Evolutionary conservation across 768 basidiomycete species (phyloP).

Genomic region (Mycena belliarum): DNA sequence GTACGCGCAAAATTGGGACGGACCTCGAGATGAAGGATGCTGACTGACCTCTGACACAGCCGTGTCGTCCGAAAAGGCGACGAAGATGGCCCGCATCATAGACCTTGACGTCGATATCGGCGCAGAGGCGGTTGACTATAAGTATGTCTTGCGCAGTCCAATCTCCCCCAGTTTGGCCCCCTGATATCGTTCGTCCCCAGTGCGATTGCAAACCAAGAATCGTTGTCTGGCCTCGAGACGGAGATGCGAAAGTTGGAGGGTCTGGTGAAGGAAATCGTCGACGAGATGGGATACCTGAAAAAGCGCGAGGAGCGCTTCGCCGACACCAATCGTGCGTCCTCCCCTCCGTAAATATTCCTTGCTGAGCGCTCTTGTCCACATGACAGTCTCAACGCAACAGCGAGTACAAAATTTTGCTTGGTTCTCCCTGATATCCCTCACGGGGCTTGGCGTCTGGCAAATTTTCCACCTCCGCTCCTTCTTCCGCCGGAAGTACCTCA

Average conservation of each 20-base stretch:
- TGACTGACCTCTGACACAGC: constrained; percentile 31
- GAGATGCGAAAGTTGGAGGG: constrained; percentile 99
- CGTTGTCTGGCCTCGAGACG: constrained; percentile 90
- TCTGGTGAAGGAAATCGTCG: constrained; percentile 89
- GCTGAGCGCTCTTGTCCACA: not conserved
- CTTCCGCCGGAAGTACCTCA: constrained; percentile 96
- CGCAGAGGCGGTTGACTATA: constrained; percentile 98
- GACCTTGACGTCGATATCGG: constrained; percentile 98
- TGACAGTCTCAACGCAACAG: constrained; percentile 76
- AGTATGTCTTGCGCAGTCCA: constrained; percentile 54
- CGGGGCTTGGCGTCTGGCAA: constrained; percentile 90
- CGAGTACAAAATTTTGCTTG: constrained; percentile 94
- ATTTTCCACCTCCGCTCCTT: constrained; percentile 91
- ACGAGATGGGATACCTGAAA: constrained; percentile 92
- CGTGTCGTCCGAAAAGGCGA: constrained; percentile 45
- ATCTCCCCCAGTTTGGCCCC: not conserved
- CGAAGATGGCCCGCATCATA: constrained; percentile 63
- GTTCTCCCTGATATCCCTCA: constrained; percentile 78
- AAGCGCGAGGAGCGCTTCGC: constrained; percentile 86
- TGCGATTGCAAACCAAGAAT: constrained; percentile 98
- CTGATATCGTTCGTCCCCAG: no score
- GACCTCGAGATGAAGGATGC: no score
- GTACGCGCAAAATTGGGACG: constrained; percentile 53
- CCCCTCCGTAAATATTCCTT: not conserved
- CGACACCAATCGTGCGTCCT: constrained; percentile 77